Conservation (phyloP, 192 early-diverging fungal species). For the Coemansia sp. region DNA sequence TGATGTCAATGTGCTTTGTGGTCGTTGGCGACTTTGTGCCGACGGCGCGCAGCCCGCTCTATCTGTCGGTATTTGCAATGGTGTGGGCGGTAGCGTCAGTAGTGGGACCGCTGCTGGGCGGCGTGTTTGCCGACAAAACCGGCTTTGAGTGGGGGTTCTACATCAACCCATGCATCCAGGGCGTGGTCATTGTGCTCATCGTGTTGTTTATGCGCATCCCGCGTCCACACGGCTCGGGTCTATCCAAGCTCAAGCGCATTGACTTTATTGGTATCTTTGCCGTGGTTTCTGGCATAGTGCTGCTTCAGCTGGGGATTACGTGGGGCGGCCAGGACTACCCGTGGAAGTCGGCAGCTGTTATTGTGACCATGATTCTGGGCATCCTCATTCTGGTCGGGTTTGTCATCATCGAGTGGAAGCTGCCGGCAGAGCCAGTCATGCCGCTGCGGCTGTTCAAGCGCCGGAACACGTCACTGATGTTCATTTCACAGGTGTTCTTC, state of each 20-base stretch:
- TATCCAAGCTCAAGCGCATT: constrained; percentile 58
- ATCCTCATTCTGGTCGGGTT: constrained; percentile 44
- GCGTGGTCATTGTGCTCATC: constrained; percentile 44
- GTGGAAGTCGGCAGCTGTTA: constrained; percentile 55
- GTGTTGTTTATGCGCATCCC: constrained; percentile 43
- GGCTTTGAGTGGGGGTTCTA: constrained; percentile 58
- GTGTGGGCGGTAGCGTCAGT: constrained; percentile 59
- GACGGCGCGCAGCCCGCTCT: constrained; percentile 57
- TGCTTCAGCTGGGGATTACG: constrained; percentile 66
- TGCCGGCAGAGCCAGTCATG: constrained; percentile 60
- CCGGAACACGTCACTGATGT: constrained; percentile 35
- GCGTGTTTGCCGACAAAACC: constrained; percentile 55
- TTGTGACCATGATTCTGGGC: constrained; percentile 35
- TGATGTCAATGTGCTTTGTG: constrained; percentile 60
- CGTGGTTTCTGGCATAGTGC: constrained; percentile 56
- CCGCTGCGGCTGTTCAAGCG: constrained; percentile 57
- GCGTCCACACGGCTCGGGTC: constrained; percentile 15
- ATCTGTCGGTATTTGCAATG: constrained; percentile 53
- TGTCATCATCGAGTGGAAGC: constrained; percentile 58
- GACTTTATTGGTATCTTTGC: constrained; percentile 62
- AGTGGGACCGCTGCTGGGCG: constrained; percentile 57
- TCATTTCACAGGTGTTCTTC: constrained; percentile 20
- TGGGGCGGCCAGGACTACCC: constrained; percentile 65
- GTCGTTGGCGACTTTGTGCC: constrained; percentile 64
- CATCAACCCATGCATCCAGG: constrained; percentile 52